Percentiles rank a stretch among this genome's conserved stretches.
Evolutionary conservation across 164 flowering plant genomes (phyloP).

Genomic region (Cinnamomum micranthum): DNA sequence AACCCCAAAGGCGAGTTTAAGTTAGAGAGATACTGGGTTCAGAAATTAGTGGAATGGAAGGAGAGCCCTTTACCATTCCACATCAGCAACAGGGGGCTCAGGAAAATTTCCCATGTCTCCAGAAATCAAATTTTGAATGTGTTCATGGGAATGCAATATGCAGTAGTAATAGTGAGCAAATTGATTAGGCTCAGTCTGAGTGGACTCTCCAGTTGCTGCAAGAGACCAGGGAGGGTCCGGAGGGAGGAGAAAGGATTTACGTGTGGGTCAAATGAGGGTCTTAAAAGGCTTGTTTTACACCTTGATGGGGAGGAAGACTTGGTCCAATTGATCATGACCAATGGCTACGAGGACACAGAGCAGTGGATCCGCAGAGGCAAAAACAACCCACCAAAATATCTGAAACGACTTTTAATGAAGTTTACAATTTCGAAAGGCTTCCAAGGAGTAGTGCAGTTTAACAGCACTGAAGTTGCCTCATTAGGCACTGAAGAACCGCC

Average conservation of each 20-base stretch:
- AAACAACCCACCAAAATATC: slow-evolving; percentile 37
- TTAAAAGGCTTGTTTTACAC: slow-evolving; percentile 39
- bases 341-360: slow-evolving; percentile 30
- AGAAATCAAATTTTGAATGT: slow-evolving; percentile 2
- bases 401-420: slow-evolving; percentile 36
- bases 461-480: slow-evolving; percentile 35
- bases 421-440: slow-evolving; percentile 10
- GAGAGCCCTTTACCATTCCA: slow-evolving; percentile 12
- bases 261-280: slow-evolving; percentile 15
- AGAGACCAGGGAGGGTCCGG: slow-evolving; percentile 1
- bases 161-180: slow-evolving; percentile 41
- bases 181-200: slow-evolving; percentile 25
- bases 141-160: slow-evolving; percentile 34
- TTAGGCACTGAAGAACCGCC: slow-evolving; percentile 30
- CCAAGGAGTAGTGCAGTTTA: slow-evolving; percentile 38
- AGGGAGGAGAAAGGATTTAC: slow-evolving; percentile 22
- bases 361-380: slow-evolving; percentile 32
- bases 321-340: slow-evolving; percentile 32
- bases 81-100: not conserved
- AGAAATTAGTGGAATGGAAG: slow-evolving; percentile 33
- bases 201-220: slow-evolving; percentile 7
- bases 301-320: slow-evolving; percentile 57
- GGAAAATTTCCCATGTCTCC: not conserved
- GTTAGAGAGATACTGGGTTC: slow-evolving; percentile 44
- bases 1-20: slow-evolving; percentile 8